These are phyloP conservation scores for Fragilariopsis cylindrus DNA, from an alignment of 108 stramenopile species.

Conservation along the genomic window DNA sequence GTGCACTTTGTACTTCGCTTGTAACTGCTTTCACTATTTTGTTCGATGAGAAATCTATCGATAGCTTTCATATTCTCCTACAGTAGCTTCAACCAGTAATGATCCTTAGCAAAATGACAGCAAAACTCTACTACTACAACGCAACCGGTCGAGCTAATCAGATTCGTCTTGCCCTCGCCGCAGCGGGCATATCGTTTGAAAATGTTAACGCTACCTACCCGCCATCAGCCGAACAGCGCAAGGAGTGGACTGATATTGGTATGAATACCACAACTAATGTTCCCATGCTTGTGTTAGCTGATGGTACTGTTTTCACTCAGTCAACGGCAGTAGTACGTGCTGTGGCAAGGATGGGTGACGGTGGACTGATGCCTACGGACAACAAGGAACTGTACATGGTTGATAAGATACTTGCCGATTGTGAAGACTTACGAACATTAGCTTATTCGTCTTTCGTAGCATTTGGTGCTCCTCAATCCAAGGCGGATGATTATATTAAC, in stretches of 20 bases:
- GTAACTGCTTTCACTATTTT: no score
- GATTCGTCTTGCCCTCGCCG: conserved; percentile 7
- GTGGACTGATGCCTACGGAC: conserved; percentile 20
- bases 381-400: conserved; percentile 24
- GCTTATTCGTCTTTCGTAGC: conserved; percentile 29
- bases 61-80: no score
- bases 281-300: conserved; percentile 12
- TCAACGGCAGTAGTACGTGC: conserved; percentile 36
- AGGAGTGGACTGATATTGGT: not conserved
- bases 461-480: conserved; percentile 36
- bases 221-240: not conserved
- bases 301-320: conserved; percentile 35
- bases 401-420: conserved; percentile 38
- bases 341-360: conserved; percentile 30
- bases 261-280: conserved; percentile 3
- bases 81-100: no score
- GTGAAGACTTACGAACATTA: conserved; percentile 30
- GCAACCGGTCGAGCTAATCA: conserved; percentile 9
- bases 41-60: no score
- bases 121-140: conserved; percentile 3
- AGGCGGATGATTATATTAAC: conserved; percentile 24
- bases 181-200: not conserved
- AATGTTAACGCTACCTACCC: not conserved
- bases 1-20: no score
- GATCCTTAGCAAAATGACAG: no score